phyloP scores from a whole-genome alignment of 352 stramenopile species.

The Globisporangium viniferum region DNA sequence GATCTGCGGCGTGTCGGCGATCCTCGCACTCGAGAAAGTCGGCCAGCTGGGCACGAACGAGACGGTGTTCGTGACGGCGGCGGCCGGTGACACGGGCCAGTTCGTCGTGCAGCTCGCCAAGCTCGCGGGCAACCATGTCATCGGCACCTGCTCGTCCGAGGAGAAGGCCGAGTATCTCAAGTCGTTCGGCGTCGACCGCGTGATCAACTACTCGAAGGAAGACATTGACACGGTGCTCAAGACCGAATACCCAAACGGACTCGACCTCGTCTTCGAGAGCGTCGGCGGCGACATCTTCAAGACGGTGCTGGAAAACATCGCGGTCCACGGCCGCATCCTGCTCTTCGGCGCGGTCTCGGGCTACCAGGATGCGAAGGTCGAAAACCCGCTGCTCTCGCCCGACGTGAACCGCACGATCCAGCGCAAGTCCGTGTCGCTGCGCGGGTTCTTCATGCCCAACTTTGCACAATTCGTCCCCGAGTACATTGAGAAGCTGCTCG shows the following conservation, averaged over 20 bases:
- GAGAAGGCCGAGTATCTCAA: conserved; percentile 73
- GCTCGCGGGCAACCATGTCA: conserved; percentile 59
- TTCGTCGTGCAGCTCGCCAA: conserved; percentile 76
- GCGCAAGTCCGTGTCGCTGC: conserved; percentile 27
- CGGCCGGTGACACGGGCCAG: conserved; percentile 56
- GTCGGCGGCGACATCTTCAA: conserved; percentile 42
- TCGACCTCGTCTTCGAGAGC: conserved; percentile 45
- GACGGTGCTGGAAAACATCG: conserved; percentile 28
- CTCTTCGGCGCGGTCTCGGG: conserved; percentile 38
- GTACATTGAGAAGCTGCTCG: conserved; percentile 38
- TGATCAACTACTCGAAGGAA: conserved; percentile 77
- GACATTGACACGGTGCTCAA: conserved; percentile 36
- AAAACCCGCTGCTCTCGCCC: conserved; percentile 6
- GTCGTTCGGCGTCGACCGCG: conserved; percentile 44
- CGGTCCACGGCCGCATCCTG: conserved; percentile 30
- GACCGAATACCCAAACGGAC: conserved; percentile 39
- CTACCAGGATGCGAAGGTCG: conserved; percentile 37
- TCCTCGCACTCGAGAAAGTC: conserved; percentile 35
- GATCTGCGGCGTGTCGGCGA: conserved; percentile 36
- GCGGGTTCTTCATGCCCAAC: conserved; percentile 31
- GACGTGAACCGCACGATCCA: conserved; percentile 12
- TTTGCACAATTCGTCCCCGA: conserved; percentile 30
- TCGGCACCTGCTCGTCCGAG: conserved; percentile 59
- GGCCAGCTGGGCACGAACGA: conserved; percentile 35
- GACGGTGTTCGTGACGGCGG: conserved; percentile 41